Conservation (phyloP, 2,329 filamentous ascomycete genomes). For the Akanthomyces dipterigenus region DNA sequence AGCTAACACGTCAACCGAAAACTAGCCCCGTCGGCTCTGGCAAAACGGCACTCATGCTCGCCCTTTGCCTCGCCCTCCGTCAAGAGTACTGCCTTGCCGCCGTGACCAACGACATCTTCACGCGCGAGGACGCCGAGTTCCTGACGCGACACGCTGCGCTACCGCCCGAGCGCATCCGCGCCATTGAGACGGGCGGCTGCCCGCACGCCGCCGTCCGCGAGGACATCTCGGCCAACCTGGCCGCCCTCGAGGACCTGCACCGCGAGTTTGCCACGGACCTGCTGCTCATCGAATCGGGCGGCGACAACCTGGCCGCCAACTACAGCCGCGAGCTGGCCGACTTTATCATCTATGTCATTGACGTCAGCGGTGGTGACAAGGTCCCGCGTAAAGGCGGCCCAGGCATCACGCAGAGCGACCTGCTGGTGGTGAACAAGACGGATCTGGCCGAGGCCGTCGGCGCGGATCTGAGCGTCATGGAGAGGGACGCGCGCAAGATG, state of each 20-base stretch:
- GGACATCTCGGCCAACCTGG: conserved; percentile 90
- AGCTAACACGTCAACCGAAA: background rate
- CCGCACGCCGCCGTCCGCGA: conserved; percentile 96
- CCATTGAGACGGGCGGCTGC: conserved; percentile 96
- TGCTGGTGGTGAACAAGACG: conserved; percentile 95
- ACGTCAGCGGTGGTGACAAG: conserved; percentile 94
- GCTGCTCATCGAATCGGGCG: conserved; percentile 89
- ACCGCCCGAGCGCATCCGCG: conserved; percentile 74
- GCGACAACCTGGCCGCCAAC: conserved; percentile 95
- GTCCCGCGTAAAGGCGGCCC: conserved; percentile 92
- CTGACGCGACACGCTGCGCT: conserved; percentile 81
- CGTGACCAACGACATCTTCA: conserved; percentile 99
- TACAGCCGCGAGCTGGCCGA: conserved; percentile 93
- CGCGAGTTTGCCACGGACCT: conserved; percentile 71
- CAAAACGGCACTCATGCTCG: conserved; percentile 95
- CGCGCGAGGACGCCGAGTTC: conserved; percentile 95
- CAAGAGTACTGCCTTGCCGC: conserved; percentile 79
- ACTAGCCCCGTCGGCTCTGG: conserved; percentile 86
- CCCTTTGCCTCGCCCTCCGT: conserved; percentile 79
- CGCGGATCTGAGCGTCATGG: conserved; percentile 89
- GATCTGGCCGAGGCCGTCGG: conserved; percentile 87
- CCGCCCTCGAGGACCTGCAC: conserved; percentile 85
- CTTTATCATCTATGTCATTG: conserved; percentile 98
- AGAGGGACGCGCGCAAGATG: conserved; percentile 89
- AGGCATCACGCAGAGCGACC: conserved; percentile 91